These are phyloP conservation scores for Pseudopithomyces maydicus DNA, from an alignment of 2,329 filamentous ascomycete genomes.

Conservation along the genomic window DNA sequence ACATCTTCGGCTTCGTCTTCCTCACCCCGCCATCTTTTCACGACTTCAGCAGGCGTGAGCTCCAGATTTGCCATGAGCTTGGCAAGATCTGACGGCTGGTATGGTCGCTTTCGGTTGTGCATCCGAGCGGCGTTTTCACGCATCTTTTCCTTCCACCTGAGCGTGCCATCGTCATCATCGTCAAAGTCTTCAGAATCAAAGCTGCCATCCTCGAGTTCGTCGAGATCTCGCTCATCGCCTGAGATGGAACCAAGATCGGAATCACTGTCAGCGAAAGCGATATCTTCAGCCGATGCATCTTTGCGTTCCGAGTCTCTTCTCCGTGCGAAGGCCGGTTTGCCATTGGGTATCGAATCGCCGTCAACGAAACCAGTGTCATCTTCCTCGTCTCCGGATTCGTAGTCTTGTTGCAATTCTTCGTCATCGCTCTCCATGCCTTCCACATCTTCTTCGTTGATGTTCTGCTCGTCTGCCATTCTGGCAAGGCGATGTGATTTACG, in stretches of 20 bases:
- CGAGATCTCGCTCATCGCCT: conserved; percentile 51
- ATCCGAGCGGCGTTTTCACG: conserved; percentile 73
- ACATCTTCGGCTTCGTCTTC: conserved; percentile 57
- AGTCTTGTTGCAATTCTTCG: conserved; percentile 58
- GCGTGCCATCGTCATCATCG: conserved; percentile 64
- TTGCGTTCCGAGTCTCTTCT: conserved; percentile 36
- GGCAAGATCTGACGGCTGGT: conserved; percentile 80
- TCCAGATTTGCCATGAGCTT: conserved; percentile 87
- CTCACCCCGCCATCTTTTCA: conserved; percentile 80
- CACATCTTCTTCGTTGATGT: conserved; percentile 58
- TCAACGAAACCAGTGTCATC: conserved; percentile 55
- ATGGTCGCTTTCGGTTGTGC: conserved; percentile 72
- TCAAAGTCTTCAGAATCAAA: conserved; percentile 61
- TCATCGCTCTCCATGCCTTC: conserved; percentile 56
- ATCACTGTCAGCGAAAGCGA: conserved; percentile 95
- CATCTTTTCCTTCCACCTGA: conserved; percentile 90
- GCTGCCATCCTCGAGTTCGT: conserved; percentile 51
- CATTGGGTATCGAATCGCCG: conserved; percentile 47
- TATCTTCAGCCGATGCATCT: conserved; percentile 61
- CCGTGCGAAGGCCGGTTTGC: conserved; percentile 32
- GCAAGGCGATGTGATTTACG: conserved; percentile 60
- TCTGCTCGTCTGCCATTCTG: conserved; percentile 52
- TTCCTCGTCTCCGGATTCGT: conserved; percentile 57
- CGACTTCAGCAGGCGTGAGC: conserved; percentile 74
- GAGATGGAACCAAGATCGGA: conserved; percentile 93